Evolutionary conservation across 2,329 filamentous ascomycete species (phyloP).

Genomic region (Claviceps pusilla): DNA sequence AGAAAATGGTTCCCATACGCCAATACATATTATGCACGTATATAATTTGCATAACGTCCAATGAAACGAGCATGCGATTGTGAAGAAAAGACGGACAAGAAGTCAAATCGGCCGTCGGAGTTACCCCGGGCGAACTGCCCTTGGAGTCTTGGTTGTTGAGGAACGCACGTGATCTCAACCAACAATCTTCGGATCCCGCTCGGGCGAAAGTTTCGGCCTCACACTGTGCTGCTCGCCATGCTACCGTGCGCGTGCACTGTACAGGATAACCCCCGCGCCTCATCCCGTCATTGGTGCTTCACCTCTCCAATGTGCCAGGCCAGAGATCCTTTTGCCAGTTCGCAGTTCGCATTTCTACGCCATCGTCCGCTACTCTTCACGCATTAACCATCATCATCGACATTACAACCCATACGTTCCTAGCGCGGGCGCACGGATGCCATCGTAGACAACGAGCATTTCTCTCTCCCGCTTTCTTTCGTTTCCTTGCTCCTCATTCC

Average conservation of each 20-base stretch:
- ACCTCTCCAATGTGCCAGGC: background rate
- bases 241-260: background rate
- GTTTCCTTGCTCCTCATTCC: background rate
- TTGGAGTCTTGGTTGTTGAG: background rate
- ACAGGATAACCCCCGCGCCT: background rate
- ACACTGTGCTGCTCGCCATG: background rate
- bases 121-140: background rate
- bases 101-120: background rate
- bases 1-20: too few relatives aligned
- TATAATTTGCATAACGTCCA: too few relatives aligned
- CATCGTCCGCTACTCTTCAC: background rate
- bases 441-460: background rate
- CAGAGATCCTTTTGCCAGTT: background rate
- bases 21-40: too few relatives aligned
- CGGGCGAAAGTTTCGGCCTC: too few relatives aligned
- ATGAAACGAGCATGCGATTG: too few relatives aligned
- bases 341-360: background rate
- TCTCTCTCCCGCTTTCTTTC: background rate
- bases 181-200: background rate
- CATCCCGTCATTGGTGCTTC: slow-evolving; percentile 4
- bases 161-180: background rate
- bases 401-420: background rate
- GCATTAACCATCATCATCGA: background rate
- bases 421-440: slow-evolving; percentile 3
- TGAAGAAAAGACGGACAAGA: too few relatives aligned